phyloP scores from a whole-genome alignment of 73 alveolate species.

The Paramecium sonneborni region DNA sequence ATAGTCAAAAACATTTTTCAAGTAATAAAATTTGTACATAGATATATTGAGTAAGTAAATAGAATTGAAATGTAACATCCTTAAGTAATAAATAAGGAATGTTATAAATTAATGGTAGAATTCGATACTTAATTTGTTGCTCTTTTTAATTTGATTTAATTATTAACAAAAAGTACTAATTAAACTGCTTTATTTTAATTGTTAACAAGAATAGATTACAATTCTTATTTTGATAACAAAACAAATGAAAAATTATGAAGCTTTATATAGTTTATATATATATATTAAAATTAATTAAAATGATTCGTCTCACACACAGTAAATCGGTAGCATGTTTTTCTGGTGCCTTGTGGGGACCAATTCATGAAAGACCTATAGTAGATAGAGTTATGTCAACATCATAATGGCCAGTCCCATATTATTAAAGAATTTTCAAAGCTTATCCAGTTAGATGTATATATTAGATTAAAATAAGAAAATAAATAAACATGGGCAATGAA shows the following conservation, averaged over 20 bases:
- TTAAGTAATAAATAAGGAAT: constrained; percentile 3
- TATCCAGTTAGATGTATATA: constrained; percentile 68
- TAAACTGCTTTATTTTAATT: not conserved
- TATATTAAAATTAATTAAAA: not conserved
- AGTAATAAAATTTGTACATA: not conserved
- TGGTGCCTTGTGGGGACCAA: constrained; percentile 66
- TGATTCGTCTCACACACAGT: constrained; percentile 36
- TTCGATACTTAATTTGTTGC: constrained; percentile 10
- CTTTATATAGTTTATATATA: not conserved
- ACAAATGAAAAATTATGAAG: not conserved
- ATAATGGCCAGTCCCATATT: constrained; percentile 69
- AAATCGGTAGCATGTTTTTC: constrained; percentile 1
- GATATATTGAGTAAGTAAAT: not conserved
- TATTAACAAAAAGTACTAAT: constrained; percentile 11
- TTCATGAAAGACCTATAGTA: constrained; percentile 67
- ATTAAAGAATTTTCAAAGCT: constrained; percentile 66
- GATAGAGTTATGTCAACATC: constrained; percentile 72
- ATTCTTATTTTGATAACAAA: not conserved
- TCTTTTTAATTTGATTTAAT: not conserved
- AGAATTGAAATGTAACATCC: not conserved
- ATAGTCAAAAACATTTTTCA: not conserved
- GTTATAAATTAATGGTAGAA: not conserved
- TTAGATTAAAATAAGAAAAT: constrained; percentile 22
- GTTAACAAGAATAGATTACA: constrained; percentile 12
- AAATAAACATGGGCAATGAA: constrained; percentile 44